Percentiles rank a stretch among this genome's conserved stretches.
phyloP scores from a whole-genome alignment of 1,139 yeast species.

The Meyerozyma sp. region DNA sequence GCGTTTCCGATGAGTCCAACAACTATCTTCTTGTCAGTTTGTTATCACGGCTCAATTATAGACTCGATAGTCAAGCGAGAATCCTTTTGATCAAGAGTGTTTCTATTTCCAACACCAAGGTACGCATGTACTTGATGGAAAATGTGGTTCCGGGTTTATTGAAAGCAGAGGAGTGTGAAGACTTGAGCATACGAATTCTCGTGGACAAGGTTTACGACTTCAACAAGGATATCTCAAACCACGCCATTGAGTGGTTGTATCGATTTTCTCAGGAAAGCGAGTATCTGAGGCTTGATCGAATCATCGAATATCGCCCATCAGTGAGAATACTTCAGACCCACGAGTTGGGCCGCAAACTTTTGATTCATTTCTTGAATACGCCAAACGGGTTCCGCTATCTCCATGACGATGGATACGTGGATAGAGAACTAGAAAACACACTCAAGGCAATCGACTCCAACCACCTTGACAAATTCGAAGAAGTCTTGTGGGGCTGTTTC shows the following conservation, averaged over 20 bases:
- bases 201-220: slow-evolving; percentile 70
- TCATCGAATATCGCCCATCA: slow-evolving; percentile 27
- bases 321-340: slow-evolving; percentile 20
- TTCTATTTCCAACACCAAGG: slow-evolving; percentile 46
- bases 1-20: slow-evolving; percentile 26
- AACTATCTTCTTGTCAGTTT: slow-evolving; percentile 55
- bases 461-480: slow-evolving; percentile 21
- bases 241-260: slow-evolving; percentile 29
- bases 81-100: slow-evolving; percentile 62
- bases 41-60: slow-evolving; percentile 58
- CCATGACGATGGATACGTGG: slow-evolving; percentile 28
- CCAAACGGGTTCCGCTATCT: slow-evolving; percentile 34
- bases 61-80: slow-evolving; percentile 62
- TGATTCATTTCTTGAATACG: slow-evolving; percentile 24
- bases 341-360: slow-evolving; percentile 21
- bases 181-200: slow-evolving; percentile 43
- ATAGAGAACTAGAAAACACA: slow-evolving; percentile 28
- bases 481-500: slow-evolving; percentile 15
- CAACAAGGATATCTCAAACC: slow-evolving; percentile 48
- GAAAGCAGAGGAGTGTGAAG: slow-evolving; percentile 27
- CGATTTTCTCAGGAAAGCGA: slow-evolving; percentile 10
- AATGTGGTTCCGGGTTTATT: slow-evolving; percentile 42
- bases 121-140: slow-evolving; percentile 55
- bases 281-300: slow-evolving; percentile 4
- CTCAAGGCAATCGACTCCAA: slow-evolving; percentile 15